Base-by-base conservation (phyloP, 441 rosid genomes). In the Pelargonium cotyledonis region DNA sequence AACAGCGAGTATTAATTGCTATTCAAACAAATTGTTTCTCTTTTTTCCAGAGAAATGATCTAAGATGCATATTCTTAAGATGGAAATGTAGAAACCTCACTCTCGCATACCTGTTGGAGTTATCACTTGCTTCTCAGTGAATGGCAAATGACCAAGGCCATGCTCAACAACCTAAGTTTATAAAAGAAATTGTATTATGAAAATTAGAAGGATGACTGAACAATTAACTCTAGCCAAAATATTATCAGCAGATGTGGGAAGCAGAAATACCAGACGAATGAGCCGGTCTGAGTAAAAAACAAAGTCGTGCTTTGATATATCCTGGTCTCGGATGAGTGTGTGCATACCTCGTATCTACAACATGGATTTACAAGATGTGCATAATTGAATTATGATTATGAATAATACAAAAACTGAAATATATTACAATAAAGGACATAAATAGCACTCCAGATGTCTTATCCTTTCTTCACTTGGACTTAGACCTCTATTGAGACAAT, bases 141-240 rank as follows among this genome's bases (percentile, higher is more conserved):
- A 95, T 9, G 98, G 99, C 78, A 95, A 76, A 88, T 95, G 88
- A 65, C 97, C 98, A 65, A 95, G 92, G 62, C 99, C 99, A 80
- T 95, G 99, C 81, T 95, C 97, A 62, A 95, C 98, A 72, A 92
- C 99, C 99, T 95, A 75, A n/a, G n/a, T n/a, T n/a, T n/a, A n/a
- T n/a, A n/a, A n/a, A n/a, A n/a, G n/a, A n/a, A n/a, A n/a, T n/a
- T n/a, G n/a, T n/a, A n/a, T n/a, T n/a, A n/a, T n/a, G n/a, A n/a
- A n/a, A n/a, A n/a, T n/a, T n/a, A n/a, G n/a, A n/a, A n/a, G n/a
- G n/a, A n/a, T n/a, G n/a, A n/a, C n/a, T n/a, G n/a, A n/a, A n/a
- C n/a, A n/a, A n/a, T n/a, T n/a, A n/a, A 12, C 60, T n/a, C 21
- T 18, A 53, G 1, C 60, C 60, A 53, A 53, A 9, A 1, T 53